Conservation (phyloP, 805 yeast genomes). For the Saccharomycopsis sp. region DNA sequence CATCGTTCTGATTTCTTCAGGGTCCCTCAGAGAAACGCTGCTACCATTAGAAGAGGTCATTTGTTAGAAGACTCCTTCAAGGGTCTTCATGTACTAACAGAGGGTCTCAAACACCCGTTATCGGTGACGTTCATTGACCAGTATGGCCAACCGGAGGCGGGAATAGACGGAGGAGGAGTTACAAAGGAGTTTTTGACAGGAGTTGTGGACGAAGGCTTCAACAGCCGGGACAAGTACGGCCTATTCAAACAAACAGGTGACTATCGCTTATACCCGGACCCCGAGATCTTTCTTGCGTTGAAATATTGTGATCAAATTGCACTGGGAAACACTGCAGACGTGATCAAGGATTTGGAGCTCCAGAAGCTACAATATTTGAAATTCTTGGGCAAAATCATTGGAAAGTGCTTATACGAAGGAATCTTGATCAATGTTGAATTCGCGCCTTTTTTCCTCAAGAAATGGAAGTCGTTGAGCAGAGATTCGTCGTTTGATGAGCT, state of each 20-base stretch:
- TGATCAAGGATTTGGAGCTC: conserved; percentile 21
- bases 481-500: conserved; percentile 73
- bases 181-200: conserved; percentile 85
- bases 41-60: conserved; percentile 59
- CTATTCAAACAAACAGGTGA: conserved; percentile 40
- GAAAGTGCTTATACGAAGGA: conserved; percentile 82
- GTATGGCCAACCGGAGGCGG: conserved; percentile 71
- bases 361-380: conserved; percentile 32
- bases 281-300: conserved; percentile 38
- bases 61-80: conserved; percentile 71
- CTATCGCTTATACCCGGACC: conserved; percentile 71
- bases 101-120: conserved; percentile 50
- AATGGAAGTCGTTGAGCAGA: conserved; percentile 45
- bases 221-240: conserved; percentile 27
- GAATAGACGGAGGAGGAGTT: conserved; percentile 95
- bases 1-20: conserved; percentile 19
- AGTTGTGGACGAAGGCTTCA: conserved; percentile 63
- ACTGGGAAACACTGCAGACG: conserved; percentile 21
- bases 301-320: conserved; percentile 30
- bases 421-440: conserved; percentile 76
- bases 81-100: conserved; percentile 47
- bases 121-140: conserved; percentile 64
- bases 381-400: conserved; percentile 78
- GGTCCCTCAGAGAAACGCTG: conserved; percentile 27
- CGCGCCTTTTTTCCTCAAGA: conserved; percentile 77